A percentile compares a stretch with the other conserved stretches of the same genome.
Evolutionary conservation across 148 eudicot species (phyloP).

Genomic region (Rhododendron molle): DNA sequence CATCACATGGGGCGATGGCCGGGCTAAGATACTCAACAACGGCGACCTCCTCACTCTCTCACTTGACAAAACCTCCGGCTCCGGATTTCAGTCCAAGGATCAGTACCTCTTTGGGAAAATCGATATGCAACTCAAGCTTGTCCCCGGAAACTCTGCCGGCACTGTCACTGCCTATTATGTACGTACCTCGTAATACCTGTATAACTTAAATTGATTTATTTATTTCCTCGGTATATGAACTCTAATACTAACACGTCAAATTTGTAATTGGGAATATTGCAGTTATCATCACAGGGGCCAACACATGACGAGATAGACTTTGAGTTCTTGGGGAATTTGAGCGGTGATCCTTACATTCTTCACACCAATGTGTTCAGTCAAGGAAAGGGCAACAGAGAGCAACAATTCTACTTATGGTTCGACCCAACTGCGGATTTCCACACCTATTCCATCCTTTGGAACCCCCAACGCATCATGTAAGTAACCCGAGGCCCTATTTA

Average conservation of each 20-base stretch:
- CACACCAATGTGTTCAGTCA: too few relatives aligned
- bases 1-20: slow-evolving; percentile 38
- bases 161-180: slow-evolving; percentile 38
- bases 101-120: slow-evolving; percentile 31
- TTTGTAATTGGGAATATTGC: too few relatives aligned
- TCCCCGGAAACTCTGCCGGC: slow-evolving; percentile 39
- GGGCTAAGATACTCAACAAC: slow-evolving; percentile 24
- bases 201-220: not conserved
- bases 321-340: too few relatives aligned
- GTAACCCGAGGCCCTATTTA: not conserved
- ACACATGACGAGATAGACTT: too few relatives aligned
- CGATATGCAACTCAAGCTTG: slow-evolving; percentile 36
- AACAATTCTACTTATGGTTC: slow-evolving; percentile 36
- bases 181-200: not conserved
- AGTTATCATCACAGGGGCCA: too few relatives aligned
- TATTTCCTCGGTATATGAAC: too few relatives aligned
- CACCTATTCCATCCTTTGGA: slow-evolving; percentile 37
- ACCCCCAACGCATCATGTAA: slow-evolving; percentile 33
- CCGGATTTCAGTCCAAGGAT: slow-evolving; percentile 28
- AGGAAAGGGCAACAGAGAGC: too few relatives aligned
- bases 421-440: slow-evolving; percentile 37
- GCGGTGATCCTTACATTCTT: too few relatives aligned
- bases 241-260: too few relatives aligned
- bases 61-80: slow-evolving; percentile 26
- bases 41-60: slow-evolving; percentile 28